Percentiles rank a stretch among this genome's conserved stretches.
Evolutionary conservation across 257 asterid species (phyloP).

Genomic region (Plantago ovata): DNA sequence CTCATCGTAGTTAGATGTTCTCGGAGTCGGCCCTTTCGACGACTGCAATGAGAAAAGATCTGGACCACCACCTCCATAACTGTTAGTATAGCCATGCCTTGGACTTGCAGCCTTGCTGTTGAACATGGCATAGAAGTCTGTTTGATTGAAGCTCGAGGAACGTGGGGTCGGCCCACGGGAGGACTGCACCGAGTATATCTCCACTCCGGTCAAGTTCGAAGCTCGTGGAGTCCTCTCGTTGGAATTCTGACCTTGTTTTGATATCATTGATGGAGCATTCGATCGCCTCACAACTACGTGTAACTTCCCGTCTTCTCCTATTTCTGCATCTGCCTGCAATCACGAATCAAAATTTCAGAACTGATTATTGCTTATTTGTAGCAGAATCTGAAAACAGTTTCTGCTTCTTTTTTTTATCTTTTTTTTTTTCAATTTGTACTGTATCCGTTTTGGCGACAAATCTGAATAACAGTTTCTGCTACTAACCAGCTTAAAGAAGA

Average conservation of each 20-base stretch:
- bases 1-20: slow-evolving; percentile 85
- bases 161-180: slow-evolving; percentile 87
- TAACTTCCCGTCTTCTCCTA: slow-evolving; percentile 81
- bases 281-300: slow-evolving; percentile 79
- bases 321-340: slow-evolving; percentile 79
- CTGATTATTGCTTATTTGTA: too few species aligned
- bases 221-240: slow-evolving; percentile 68
- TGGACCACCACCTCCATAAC: slow-evolving; percentile 57
- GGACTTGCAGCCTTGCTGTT: slow-evolving; percentile 76
- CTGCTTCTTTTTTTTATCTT: too few species aligned
- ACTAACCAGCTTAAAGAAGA: too few species aligned
- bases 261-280: slow-evolving; percentile 46
- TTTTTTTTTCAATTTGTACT: too few species aligned
- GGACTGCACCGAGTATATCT: slow-evolving; percentile 85
- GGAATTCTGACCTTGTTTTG: slow-evolving; percentile 45
- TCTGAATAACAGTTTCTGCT: too few species aligned
- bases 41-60: slow-evolving; percentile 72
- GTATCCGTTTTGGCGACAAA: too few species aligned
- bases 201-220: slow-evolving; percentile 78
- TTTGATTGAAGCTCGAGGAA: slow-evolving; percentile 78
- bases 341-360: background rate
- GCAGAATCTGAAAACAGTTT: too few species aligned
- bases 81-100: slow-evolving; percentile 59
- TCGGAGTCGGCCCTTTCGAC: slow-evolving; percentile 75
- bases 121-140: slow-evolving; percentile 88